Evolutionary conservation across 2,329 filamentous ascomycete genomes (phyloP).

Genomic region (Aspergillus sp.): DNA sequence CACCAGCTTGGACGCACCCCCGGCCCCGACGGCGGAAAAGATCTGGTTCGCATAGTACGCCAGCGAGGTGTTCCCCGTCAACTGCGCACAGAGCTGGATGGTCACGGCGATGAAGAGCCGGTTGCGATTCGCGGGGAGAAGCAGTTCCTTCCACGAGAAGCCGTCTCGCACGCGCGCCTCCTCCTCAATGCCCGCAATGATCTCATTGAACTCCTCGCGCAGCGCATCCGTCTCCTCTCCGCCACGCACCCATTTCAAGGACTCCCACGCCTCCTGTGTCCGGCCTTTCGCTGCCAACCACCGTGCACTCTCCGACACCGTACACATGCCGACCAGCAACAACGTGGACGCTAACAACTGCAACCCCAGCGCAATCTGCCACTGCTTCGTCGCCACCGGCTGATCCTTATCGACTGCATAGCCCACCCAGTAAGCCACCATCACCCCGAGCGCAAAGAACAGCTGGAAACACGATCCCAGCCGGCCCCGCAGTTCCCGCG

Average conservation of each 20-base stretch:
- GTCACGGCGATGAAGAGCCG: slow-evolving; percentile 43
- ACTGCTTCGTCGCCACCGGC: slow-evolving; percentile 35
- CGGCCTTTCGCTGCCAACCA: slow-evolving; percentile 43
- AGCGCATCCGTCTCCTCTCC: slow-evolving; percentile 33
- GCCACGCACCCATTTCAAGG: slow-evolving; percentile 46
- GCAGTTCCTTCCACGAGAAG: slow-evolving; percentile 40
- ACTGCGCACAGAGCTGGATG: slow-evolving; percentile 44
- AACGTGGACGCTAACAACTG: slow-evolving; percentile 43
- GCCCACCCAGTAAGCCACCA: slow-evolving; percentile 40
- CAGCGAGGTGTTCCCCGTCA: slow-evolving; percentile 45
- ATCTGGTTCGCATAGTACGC: slow-evolving; percentile 48
- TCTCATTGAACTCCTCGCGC: slow-evolving; percentile 29
- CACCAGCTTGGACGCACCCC: slow-evolving; percentile 40
- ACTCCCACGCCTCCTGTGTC: slow-evolving; percentile 40
- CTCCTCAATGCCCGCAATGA: slow-evolving; percentile 40
- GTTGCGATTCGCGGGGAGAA: slow-evolving; percentile 41
- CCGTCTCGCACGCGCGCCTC: slow-evolving; percentile 40
- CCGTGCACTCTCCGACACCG: slow-evolving; percentile 41
- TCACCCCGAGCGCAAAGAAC: slow-evolving; percentile 32
- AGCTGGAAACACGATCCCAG: slow-evolving; percentile 33
- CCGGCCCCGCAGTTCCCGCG: slow-evolving; percentile 34
- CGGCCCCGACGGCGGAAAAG: slow-evolving; percentile 44
- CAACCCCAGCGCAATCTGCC: slow-evolving; percentile 43
- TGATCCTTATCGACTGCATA: slow-evolving; percentile 41
- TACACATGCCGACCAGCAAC: slow-evolving; percentile 42